Percentiles rank a stretch among this genome's conserved stretches.
Conservation (phyloP, 352 stramenopile species). For the Pythium apleroticum region DNA sequence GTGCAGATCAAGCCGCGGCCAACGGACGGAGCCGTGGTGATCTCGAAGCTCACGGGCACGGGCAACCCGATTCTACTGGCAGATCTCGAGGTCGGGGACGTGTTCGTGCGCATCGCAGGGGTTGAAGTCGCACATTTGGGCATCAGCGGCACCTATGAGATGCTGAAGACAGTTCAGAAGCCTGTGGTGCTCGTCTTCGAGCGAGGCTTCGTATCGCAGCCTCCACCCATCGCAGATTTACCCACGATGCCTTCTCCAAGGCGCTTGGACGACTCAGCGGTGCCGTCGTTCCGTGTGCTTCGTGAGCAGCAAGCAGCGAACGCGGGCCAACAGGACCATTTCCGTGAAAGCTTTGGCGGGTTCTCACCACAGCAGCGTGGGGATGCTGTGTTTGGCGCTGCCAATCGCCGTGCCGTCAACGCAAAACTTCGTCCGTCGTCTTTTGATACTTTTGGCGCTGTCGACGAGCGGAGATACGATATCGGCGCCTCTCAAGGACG, state of each 20-base stretch:
- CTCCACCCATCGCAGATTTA: conserved; percentile 13
- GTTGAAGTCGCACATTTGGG: conserved; percentile 69
- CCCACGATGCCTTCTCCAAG: conserved; percentile 15
- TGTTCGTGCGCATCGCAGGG: conserved; percentile 74
- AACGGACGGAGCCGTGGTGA: conserved; percentile 55
- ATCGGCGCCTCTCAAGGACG: neutral
- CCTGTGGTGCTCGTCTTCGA: conserved; percentile 82
- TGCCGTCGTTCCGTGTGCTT: conserved; percentile 65
- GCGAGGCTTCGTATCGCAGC: conserved; percentile 26
- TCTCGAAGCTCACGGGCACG: conserved; percentile 72
- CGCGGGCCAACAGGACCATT: conserved; percentile 13
- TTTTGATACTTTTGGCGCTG: conserved; percentile 5
- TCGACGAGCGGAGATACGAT: conserved; percentile 6
- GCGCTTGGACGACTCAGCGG: conserved; percentile 20
- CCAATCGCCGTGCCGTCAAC: conserved; percentile 3
- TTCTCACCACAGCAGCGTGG: conserved; percentile 15
- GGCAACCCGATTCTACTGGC: conserved; percentile 49
- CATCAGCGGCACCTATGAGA: conserved; percentile 72
- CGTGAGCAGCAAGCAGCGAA: conserved; percentile 44
- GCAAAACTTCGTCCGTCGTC: conserved; percentile 1
- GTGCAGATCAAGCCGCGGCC: conserved; percentile 80
- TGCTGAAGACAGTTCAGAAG: conserved; percentile 78
- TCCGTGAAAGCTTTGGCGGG: conserved; percentile 14
- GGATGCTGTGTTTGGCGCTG: conserved; percentile 4
- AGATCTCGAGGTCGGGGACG: conserved; percentile 60